These are phyloP conservation scores for Panaeolus cyanescens DNA, from an alignment of 768 basidiomycete genomes.

Conservation along the genomic window DNA sequence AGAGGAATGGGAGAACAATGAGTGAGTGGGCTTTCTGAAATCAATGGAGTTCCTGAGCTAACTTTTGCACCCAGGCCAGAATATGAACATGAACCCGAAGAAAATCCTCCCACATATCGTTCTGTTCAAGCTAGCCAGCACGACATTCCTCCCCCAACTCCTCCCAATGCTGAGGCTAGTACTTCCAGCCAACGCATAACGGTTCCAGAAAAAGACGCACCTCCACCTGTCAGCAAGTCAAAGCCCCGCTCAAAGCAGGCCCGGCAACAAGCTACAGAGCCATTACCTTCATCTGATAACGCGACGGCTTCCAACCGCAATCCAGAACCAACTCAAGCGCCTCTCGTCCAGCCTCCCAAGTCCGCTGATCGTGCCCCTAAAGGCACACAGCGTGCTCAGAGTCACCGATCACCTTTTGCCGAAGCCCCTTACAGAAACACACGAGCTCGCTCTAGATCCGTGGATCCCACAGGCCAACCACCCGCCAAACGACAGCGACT, in stretches of 20 bases:
- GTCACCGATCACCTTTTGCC: slow-evolving; percentile 3
- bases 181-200: neutral
- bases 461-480: slow-evolving; percentile 23
- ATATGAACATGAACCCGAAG: neutral
- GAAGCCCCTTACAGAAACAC: slow-evolving; percentile 34
- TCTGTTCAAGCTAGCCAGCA: neutral
- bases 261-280: neutral
- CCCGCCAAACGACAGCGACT: slow-evolving; percentile 7
- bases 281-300: slow-evolving; percentile 8
- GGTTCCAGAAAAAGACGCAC: neutral
- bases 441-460: slow-evolving; percentile 32
- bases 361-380: neutral
- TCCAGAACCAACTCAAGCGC: slow-evolving; percentile 12
- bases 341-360: slow-evolving; percentile 9
- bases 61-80: neutral
- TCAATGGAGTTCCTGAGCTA: neutral
- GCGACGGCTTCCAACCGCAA: slow-evolving; percentile 10
- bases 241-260: neutral
- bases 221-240: neutral
- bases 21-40: neutral
- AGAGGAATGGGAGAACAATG: neutral
- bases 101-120: neutral
- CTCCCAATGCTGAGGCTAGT: neutral
- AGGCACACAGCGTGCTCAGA: neutral
- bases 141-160: neutral